Conservation (phyloP, 495 filamentous ascomycete species). For the Trichoderma virens region DNA sequence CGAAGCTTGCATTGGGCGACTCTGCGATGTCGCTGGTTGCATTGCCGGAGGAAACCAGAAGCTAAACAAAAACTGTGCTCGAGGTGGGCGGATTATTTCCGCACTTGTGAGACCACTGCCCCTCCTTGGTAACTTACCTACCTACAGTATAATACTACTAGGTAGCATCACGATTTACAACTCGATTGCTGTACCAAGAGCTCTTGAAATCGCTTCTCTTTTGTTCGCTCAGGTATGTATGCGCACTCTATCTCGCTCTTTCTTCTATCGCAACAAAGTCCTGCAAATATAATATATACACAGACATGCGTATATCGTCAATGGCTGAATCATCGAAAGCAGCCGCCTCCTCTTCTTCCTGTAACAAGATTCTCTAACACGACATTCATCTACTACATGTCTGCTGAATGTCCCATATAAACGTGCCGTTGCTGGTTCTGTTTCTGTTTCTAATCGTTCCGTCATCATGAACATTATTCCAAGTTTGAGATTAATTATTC, state of each 20-base stretch:
- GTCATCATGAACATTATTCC: slow-evolving; percentile 2
- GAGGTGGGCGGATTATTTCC: slow-evolving; percentile 2
- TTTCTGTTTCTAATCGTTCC: not conserved
- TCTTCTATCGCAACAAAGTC: not conserved
- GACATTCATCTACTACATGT: not conserved
- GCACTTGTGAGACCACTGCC: not conserved
- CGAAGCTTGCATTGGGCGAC: slow-evolving; percentile 3
- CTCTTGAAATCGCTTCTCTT: not conserved
- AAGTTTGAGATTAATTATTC: not conserved
- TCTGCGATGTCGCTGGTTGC: not conserved
- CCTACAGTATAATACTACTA: not conserved
- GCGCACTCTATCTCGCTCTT: not conserved
- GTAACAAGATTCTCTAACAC: not conserved
- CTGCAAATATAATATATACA: not conserved
- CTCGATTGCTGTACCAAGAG: not conserved
- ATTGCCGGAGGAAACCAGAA: not conserved
- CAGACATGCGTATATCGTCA: not conserved
- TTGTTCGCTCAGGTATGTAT: not conserved
- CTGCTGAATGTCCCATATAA: not conserved
- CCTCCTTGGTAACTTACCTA: not conserved
- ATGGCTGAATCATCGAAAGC: not conserved
- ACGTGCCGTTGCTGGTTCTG: not conserved
- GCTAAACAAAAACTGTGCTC: not conserved
- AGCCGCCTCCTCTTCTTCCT: not conserved
- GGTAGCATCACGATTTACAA: too few species aligned